Percentiles rank a stretch among this genome's conserved stretches.
phyloP scores from a whole-genome alignment of 73 alveolate genomes.

The Paramecium tetraurelia region DNA sequence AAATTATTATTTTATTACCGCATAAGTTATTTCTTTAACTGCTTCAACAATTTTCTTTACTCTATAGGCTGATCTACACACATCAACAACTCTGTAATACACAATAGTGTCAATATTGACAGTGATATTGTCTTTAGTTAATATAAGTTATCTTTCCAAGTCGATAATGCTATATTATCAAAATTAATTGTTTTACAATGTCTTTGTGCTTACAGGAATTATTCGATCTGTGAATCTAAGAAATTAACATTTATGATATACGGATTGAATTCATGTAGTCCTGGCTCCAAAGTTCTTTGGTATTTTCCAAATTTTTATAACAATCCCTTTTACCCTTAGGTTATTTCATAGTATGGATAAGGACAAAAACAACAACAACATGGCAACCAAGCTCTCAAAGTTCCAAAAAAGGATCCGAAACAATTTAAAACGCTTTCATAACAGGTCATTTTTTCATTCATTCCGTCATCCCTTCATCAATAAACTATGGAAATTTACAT shows the following conservation, averaged over 20 bases:
- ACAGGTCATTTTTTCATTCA: constrained; percentile 33
- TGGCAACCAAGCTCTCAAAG: constrained; percentile 61
- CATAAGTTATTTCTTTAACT: constrained; percentile 52
- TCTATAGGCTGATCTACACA: constrained; percentile 50
- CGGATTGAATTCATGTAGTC: constrained; percentile 62
- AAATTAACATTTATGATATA: neutral
- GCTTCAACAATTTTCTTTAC: constrained; percentile 46
- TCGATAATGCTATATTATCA: constrained; percentile 8
- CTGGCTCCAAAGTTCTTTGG: constrained; percentile 58
- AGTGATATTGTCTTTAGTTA: constrained; percentile 59
- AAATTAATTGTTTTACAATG: neutral
- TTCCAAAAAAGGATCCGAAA: constrained; percentile 52
- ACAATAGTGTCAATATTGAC: constrained; percentile 61
- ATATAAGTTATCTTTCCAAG: constrained; percentile 26
- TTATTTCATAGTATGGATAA: constrained; percentile 42
- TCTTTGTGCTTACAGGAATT: constrained; percentile 19
- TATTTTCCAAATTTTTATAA: constrained; percentile 54
- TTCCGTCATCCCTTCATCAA: neutral
- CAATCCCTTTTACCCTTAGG: constrained; percentile 50
- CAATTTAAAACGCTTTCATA: constrained; percentile 54
- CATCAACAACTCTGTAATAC: constrained; percentile 53
- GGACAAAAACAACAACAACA: constrained; percentile 60
- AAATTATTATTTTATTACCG: neutral
- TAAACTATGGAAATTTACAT: neutral
- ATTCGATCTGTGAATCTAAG: constrained; percentile 6